Evolutionary conservation across 306 rosid genomes (phyloP).

Genomic region (Rosa lucieae): DNA sequence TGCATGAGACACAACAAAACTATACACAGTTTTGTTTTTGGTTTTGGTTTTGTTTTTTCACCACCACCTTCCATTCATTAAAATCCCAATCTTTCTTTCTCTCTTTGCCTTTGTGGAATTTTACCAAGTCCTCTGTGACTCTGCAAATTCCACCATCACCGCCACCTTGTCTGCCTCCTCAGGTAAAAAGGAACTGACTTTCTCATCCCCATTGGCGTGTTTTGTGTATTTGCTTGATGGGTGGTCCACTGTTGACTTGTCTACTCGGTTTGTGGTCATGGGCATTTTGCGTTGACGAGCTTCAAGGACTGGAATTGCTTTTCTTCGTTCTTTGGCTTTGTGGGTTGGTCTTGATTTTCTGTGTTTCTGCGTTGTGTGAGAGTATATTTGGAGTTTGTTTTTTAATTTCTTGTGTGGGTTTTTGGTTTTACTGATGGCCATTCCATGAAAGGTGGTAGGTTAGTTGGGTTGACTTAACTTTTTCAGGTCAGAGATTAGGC

Average conservation of each 20-base stretch:
- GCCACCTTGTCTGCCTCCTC: constrained; percentile 36
- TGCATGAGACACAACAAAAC: constrained; percentile 78
- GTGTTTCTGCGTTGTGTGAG: constrained; percentile 20
- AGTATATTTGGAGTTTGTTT: constrained; percentile 32
- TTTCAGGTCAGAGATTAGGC: constrained; percentile 35
- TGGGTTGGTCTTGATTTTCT: constrained; percentile 36
- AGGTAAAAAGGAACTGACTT: constrained; percentile 47
- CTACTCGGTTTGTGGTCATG: constrained; percentile 38
- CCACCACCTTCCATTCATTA: constrained; percentile 61
- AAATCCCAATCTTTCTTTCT: constrained; percentile 22
- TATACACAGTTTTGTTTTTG: neutral
- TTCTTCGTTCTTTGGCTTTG: constrained; percentile 29
- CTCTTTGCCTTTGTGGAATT: constrained; percentile 8
- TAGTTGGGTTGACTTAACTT: constrained; percentile 73
- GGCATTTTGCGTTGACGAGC: constrained; percentile 60
- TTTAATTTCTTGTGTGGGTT: constrained; percentile 42
- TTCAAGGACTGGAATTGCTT: constrained; percentile 15
- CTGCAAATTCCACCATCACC: constrained; percentile 19
- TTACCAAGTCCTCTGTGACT: constrained; percentile 25
- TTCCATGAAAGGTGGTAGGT: constrained; percentile 83
- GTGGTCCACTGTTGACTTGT: constrained; percentile 30
- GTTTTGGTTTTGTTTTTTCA: neutral
- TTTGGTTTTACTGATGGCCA: constrained; percentile 22
- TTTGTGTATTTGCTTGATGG: constrained; percentile 15
- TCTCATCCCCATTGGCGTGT: constrained; percentile 17